Conservation (phyloP, 2,329 filamentous ascomycete genomes). For the Sporothrix pallida region DNA sequence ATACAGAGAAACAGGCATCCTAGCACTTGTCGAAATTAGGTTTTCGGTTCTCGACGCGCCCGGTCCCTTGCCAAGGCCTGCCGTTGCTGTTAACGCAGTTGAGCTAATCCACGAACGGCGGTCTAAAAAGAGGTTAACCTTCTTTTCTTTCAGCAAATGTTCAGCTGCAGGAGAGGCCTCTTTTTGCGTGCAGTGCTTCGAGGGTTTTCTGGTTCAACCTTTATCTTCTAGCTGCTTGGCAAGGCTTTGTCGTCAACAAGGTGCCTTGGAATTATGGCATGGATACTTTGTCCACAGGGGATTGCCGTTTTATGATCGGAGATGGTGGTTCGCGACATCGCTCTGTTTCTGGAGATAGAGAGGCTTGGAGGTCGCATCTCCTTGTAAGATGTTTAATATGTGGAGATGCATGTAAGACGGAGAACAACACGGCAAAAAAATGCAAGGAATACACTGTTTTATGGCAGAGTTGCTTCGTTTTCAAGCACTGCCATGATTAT, state of each 20-base stretch:
- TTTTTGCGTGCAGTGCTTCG: neutral
- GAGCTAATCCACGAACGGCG: too few species aligned
- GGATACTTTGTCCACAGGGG: too few species aligned
- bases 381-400: neutral
- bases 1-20: neutral
- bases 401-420: neutral
- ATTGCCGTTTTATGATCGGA: too few species aligned
- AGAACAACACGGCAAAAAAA: too few species aligned
- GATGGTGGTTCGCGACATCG: too few species aligned
- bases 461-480: too few species aligned
- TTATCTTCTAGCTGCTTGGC: conserved; percentile 6
- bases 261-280: neutral
- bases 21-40: neutral
- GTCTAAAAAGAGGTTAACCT: neutral
- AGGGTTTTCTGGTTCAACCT: neutral
- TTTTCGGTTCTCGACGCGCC: neutral
- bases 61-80: neutral
- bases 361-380: too few species aligned
- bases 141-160: too few species aligned
- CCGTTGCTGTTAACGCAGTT: neutral
- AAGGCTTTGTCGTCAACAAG: conserved; percentile 4
- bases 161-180: neutral
- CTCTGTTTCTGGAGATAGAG: too few species aligned
- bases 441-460: too few species aligned
- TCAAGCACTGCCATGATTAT: neutral